Percentiles rank a stretch among this genome's conserved stretches.
These are phyloP conservation scores for Xylaria grammica DNA, from an alignment of 495 filamentous ascomycete genomes.

Conservation along the genomic window DNA sequence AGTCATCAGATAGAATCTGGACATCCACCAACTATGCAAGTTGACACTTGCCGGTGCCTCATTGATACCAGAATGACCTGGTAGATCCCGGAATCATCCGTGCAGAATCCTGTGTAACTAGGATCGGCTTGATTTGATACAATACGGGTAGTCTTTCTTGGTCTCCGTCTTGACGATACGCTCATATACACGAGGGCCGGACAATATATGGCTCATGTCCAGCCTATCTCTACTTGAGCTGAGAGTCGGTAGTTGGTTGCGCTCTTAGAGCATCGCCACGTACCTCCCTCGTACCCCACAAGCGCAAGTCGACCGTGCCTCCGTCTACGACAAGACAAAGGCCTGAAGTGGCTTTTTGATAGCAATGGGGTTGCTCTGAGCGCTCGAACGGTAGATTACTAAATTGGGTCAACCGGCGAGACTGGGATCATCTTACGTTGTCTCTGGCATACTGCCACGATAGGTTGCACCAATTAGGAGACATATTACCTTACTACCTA, in stretches of 20 bases:
- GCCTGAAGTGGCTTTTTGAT: not conserved
- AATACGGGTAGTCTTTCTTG: too few relatives aligned
- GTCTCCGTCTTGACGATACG: not conserved
- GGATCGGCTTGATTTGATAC: conserved; percentile 7
- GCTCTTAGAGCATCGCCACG: conserved; percentile 6
- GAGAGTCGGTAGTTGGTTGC: too few relatives aligned
- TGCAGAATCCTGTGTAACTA: not conserved
- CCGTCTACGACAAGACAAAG: not conserved
- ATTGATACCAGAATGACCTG: conserved; percentile 12
- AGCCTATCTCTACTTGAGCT: too few relatives aligned
- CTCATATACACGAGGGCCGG: too few relatives aligned
- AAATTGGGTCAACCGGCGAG: conserved; percentile 1
- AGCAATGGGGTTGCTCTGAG: not conserved
- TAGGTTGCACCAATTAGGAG: not conserved
- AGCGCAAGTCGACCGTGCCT: not conserved
- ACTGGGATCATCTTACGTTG: not conserved
- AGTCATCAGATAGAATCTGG: conserved; percentile 6
- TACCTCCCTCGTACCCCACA: not conserved
- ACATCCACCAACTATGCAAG: conserved; percentile 4
- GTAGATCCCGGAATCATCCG: conserved; percentile 11
- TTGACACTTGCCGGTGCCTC: not conserved
- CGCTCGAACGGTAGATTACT: not conserved
- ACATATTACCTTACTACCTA: not conserved
- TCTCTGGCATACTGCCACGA: not conserved
- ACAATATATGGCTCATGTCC: too few relatives aligned